A percentile compares a stretch with the other conserved stretches of the same genome.
These are phyloP conservation scores for Setaria viridis DNA, from an alignment of 202 grass and related monocot genomes.

Conservation along the genomic window DNA sequence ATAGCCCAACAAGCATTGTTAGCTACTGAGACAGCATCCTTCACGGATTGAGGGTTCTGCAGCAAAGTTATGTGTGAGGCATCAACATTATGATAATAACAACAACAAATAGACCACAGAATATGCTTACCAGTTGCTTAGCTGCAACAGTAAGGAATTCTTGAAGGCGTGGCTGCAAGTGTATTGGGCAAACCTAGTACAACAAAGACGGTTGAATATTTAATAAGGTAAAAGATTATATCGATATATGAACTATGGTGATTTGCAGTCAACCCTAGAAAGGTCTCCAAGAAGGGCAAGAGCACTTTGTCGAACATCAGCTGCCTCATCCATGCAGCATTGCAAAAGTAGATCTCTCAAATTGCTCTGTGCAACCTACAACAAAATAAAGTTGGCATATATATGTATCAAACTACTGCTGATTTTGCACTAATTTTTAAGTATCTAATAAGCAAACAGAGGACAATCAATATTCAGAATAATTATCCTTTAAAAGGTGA, in stretches of 20 bases:
- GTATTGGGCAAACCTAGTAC: slow-evolving; percentile 87
- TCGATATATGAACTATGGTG: slow-evolving; percentile 28
- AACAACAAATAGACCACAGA: slow-evolving; percentile 26
- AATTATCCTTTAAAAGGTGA: neutral
- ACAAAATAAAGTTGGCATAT: slow-evolving; percentile 16
- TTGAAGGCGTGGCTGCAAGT: slow-evolving; percentile 77
- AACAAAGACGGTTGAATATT: slow-evolving; percentile 29
- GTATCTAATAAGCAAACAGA: slow-evolving; percentile 5
- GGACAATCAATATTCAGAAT: neutral
- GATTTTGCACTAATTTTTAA: slow-evolving; percentile 18
- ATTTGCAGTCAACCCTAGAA: slow-evolving; percentile 76
- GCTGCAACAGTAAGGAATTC: slow-evolving; percentile 96
- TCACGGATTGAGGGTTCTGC: slow-evolving; percentile 77
- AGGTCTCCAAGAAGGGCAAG: slow-evolving; percentile 96
- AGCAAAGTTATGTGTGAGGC: slow-evolving; percentile 48
- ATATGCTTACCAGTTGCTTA: slow-evolving; percentile 81
- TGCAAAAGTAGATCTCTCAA: slow-evolving; percentile 94
- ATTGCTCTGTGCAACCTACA: slow-evolving; percentile 91
- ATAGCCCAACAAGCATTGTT: slow-evolving; percentile 99
- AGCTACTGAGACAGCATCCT: slow-evolving; percentile 95
- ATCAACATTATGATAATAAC: slow-evolving; percentile 26
- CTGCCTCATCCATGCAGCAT: slow-evolving; percentile 90
- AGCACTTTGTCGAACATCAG: slow-evolving; percentile 97
- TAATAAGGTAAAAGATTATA: slow-evolving; percentile 13
- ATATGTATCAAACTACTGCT: slow-evolving; percentile 27